Base-by-base conservation (phyloP, 2,329 filamentous ascomycete genomes). In the Orbilia brochopaga region DNA sequence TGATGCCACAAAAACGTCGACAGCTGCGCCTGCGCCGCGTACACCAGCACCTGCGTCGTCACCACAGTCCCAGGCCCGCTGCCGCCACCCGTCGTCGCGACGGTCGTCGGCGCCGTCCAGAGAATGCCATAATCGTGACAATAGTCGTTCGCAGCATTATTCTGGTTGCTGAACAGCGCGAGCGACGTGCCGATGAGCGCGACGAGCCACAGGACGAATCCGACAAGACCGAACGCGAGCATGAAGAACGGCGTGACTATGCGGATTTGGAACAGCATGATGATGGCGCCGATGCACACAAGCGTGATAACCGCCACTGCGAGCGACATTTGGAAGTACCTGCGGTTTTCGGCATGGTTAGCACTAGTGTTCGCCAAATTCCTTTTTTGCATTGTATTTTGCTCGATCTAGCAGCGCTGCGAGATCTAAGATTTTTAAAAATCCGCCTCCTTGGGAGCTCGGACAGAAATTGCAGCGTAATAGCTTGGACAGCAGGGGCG, bases 261-360 rank as follows among this genome's bases (percentile, higher is more conserved):
- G 51, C 62, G 61, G 11, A 73, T 35, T 40, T 61, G 46, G 69
- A 73, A 73, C 15, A 73, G 51, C 23, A 60, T 50, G 17, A 73
- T 17, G 50, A 64, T 56, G 10, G 50, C 17, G 13, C 35, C 54
- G 56, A 73, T 73, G n/a, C 65, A 57, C 40, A 73, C 54, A 5
- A 73, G 23, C 15, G 55, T 73, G 55, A 73, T 66, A 2, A 73
- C 46, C 15, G 69, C 60, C 3, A 73, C 61, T 44, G 69, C 61
- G 44, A 73, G 69, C 10, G 69, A 73, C 62, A 65, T 66, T 57
- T 61, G 51, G 56, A 73, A 73, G 69, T 73, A 73, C 69, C 69
- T 73, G 56, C 66, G 37, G 40, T 37, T 42, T 56, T 24, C n/a
- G 21, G 32, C 37, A 42, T 42, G n/a, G 37, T 70, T 63, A 70